Conservation (phyloP, 1,139 yeast genomes). For the Protomyces pachydermus region DNA sequence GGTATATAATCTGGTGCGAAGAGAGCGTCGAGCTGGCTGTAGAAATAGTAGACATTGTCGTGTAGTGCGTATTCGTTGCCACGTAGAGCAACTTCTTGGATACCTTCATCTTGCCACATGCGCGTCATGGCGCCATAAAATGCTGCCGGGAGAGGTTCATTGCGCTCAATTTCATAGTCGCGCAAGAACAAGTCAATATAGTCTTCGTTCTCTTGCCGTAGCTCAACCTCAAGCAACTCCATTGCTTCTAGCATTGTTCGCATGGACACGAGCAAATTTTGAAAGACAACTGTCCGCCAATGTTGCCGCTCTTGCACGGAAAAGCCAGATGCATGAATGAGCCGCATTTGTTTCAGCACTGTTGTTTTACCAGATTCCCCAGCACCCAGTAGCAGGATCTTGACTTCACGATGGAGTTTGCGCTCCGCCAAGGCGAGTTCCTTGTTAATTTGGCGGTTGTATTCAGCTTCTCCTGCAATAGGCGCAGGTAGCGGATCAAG, state of each 20-base stretch:
- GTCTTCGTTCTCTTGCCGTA: constrained; percentile 26
- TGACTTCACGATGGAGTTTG: constrained; percentile 31
- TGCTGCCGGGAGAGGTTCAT: constrained; percentile 30
- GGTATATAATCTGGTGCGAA: constrained; percentile 64
- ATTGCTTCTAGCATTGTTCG: constrained; percentile 57
- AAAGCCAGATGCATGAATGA: constrained; percentile 83
- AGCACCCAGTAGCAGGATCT: constrained; percentile 43
- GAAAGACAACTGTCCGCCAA: constrained; percentile 85
- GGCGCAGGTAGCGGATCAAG: not conserved
- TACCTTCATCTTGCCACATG: constrained; percentile 59
- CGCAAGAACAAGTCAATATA: constrained; percentile 29
- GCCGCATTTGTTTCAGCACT: constrained; percentile 83
- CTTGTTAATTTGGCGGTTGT: constrained; percentile 54
- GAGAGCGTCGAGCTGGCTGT: constrained; percentile 34
- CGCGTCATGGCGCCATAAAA: constrained; percentile 35
- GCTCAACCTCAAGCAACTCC: constrained; percentile 30
- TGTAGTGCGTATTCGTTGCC: constrained; percentile 74
- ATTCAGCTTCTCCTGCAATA: constrained; percentile 7
- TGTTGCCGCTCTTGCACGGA: constrained; percentile 70
- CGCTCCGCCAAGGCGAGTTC: constrained; percentile 50
- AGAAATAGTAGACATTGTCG: constrained; percentile 70
- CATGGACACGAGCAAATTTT: constrained; percentile 86
- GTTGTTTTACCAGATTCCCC: constrained; percentile 98
- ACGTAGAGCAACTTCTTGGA: constrained; percentile 54
- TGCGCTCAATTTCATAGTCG: constrained; percentile 31